A percentile compares a stretch with the other conserved stretches of the same genome.
Evolutionary conservation across 768 basidiomycete species (phyloP).

Genomic region (Rhodotorula graminis): DNA sequence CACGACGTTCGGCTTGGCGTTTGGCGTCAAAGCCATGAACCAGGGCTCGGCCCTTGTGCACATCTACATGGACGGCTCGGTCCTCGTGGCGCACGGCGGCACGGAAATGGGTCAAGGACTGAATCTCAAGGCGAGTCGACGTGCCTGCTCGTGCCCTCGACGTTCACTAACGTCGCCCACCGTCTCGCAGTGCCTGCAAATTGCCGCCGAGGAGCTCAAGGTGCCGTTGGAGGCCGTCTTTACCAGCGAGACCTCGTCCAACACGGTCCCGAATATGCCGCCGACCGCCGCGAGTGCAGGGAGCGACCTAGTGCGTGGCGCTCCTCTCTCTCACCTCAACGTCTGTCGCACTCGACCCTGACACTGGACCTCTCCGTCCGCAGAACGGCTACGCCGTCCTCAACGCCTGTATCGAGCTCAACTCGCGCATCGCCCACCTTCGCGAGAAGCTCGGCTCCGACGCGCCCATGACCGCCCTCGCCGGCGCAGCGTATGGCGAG

Average conservation of each 20-base stretch:
- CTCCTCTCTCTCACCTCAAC: too few relatives aligned
- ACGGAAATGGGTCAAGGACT: constrained; percentile 33
- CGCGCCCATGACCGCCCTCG: constrained; percentile 36
- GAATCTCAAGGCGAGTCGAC: not conserved
- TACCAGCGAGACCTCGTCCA: constrained; percentile 39
- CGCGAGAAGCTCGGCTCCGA: constrained; percentile 36
- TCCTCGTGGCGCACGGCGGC: constrained; percentile 42
- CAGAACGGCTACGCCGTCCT: constrained; percentile 39
- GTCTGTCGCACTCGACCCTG: not conserved
- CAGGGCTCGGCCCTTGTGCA: constrained; percentile 28
- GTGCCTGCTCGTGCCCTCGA: too few relatives aligned
- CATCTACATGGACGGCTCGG: constrained; percentile 40
- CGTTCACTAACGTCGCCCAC: too few relatives aligned
- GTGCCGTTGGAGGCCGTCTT: constrained; percentile 41
- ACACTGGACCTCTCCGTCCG: too few relatives aligned
- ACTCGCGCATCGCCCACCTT: constrained; percentile 38
- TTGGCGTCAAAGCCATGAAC: constrained; percentile 37
- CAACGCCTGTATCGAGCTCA: constrained; percentile 42
- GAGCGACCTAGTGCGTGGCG: constrained; percentile 15
- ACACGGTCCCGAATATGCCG: constrained; percentile 39
- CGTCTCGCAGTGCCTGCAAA: constrained; percentile 30
- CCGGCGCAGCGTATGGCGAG: constrained; percentile 37
- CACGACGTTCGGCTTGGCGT: constrained; percentile 41
- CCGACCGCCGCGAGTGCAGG: constrained; percentile 37
- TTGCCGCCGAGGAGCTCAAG: constrained; percentile 41